A percentile compares a stretch with the other conserved stretches of the same genome.
phyloP scores from a whole-genome alignment of 805 yeast species.

The Pichia rugopelliculosa region DNA sequence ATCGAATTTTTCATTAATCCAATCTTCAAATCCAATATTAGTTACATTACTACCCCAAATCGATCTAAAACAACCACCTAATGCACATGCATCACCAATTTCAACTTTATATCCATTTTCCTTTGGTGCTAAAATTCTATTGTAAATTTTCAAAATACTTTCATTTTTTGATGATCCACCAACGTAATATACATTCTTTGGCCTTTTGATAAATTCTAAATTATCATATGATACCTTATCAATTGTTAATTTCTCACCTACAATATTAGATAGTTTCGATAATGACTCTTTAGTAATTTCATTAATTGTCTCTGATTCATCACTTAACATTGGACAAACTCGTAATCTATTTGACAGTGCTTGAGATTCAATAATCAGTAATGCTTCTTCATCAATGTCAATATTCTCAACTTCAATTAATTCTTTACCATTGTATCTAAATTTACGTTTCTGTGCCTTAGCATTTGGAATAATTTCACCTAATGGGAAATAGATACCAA shows the following conservation, averaged over 20 bases:
- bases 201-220: slow-evolving; percentile 43
- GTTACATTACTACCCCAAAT: slow-evolving; percentile 46
- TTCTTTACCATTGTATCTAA: slow-evolving; percentile 29
- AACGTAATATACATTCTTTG: slow-evolving; percentile 69
- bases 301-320: slow-evolving; percentile 4
- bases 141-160: slow-evolving; percentile 61
- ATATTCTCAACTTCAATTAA: slow-evolving; percentile 24
- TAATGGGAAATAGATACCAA: slow-evolving; percentile 80
- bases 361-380: slow-evolving; percentile 78
- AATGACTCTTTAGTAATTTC: neutral
- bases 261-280: neutral
- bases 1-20: slow-evolving; percentile 41
- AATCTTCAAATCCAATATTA: slow-evolving; percentile 32
- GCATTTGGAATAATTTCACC: slow-evolving; percentile 91
- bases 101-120: slow-evolving; percentile 65
- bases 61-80: slow-evolving; percentile 86
- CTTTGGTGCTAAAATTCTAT: slow-evolving; percentile 59
- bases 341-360: slow-evolving; percentile 78
- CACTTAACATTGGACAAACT: slow-evolving; percentile 61
- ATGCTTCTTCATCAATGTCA: slow-evolving; percentile 56
- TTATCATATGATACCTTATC: slow-evolving; percentile 43
- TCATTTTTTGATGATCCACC: slow-evolving; percentile 80
- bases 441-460: slow-evolving; percentile 52
- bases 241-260: slow-evolving; percentile 17
- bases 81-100: slow-evolving; percentile 83